phyloP scores from a whole-genome alignment of 495 filamentous ascomycete genomes.

The Penicillium mononematosum region DNA sequence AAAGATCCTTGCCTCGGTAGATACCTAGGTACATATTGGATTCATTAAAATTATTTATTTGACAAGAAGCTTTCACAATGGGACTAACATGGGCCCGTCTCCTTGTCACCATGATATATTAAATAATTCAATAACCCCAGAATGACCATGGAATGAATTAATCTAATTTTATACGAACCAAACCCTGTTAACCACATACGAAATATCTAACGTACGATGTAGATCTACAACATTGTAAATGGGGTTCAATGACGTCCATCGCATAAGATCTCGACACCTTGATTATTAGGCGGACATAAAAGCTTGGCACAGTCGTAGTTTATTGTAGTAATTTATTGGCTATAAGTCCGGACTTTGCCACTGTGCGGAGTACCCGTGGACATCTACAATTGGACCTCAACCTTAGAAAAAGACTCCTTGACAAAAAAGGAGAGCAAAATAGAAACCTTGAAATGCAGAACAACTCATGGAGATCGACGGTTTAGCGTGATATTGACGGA shows the following conservation, averaged over 20 bases:
- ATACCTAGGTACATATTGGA: not conserved
- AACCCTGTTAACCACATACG: not conserved
- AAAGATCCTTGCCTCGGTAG: not conserved
- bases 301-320: not conserved
- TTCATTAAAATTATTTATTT: not conserved
- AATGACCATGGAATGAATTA: not conserved
- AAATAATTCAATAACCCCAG: not conserved
- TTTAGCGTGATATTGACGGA: constrained; percentile 8
- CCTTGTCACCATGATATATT: not conserved
- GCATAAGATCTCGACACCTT: not conserved
- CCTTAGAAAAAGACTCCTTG: not conserved
- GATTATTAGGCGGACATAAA: not conserved
- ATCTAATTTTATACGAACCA: not conserved
- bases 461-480: constrained; percentile 5
- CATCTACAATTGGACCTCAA: not conserved
- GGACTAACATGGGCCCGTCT: not conserved
- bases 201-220: not conserved
- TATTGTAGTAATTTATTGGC: not conserved
- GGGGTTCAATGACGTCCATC: not conserved
- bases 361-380: not conserved
- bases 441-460: not conserved
- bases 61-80: not conserved
- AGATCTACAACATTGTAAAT: not conserved
- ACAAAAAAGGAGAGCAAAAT: not conserved
- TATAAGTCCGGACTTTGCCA: not conserved